Evolutionary conservation across 2,329 filamentous ascomycete genomes (phyloP), one percentile per base, ranked within the genome.

Genomic region (Chrysoporthe austroafricana): DNA sequence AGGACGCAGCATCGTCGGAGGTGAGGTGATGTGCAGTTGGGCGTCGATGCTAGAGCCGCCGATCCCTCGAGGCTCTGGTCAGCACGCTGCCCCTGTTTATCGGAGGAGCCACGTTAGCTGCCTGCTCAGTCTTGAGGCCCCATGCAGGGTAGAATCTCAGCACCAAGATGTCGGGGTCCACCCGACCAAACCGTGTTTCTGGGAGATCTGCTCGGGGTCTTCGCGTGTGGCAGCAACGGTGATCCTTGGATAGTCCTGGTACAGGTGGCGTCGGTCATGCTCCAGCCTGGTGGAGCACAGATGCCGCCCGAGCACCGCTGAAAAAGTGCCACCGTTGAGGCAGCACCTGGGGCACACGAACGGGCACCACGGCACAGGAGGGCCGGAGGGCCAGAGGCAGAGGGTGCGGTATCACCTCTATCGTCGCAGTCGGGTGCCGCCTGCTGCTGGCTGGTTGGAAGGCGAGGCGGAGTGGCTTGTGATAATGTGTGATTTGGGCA

Each of bases 21-120:
- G 26, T 26, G 26, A 26, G 50, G 50, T 32, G 50, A 54, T 54
- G 50, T 54, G 26, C 50, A 54, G 26, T 54, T 54, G 50, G 50
- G 50, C 14, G 14, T 32, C 50, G 32, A 54, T 54, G 21, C 50
- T 52, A 54, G 21, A 32, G 50, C 50, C 21, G 50, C 32, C 21
- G 50, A 54, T 54, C 50, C 26, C 50, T 32, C 50, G 50, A 32
- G 21, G 21, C 26, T 52, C 48, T 21, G 4, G 13, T 14, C 14
- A 32, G 50, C 50, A 34, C 5, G n/a, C 13, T 26, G 5, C 7
- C 11, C n/a, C 48, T 52, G 21, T n/a, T 21, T 21, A 4, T 54
- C 21, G 21, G 26, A 54, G 21, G 48, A 26, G 50, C 21, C 50
- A 26, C 32, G 21, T 54, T 21, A 26, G 26, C 26, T 32, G 26